These are phyloP conservation scores for Herpotrichia juniperi DNA, from an alignment of 2,329 filamentous ascomycete species.

Conservation along the genomic window DNA sequence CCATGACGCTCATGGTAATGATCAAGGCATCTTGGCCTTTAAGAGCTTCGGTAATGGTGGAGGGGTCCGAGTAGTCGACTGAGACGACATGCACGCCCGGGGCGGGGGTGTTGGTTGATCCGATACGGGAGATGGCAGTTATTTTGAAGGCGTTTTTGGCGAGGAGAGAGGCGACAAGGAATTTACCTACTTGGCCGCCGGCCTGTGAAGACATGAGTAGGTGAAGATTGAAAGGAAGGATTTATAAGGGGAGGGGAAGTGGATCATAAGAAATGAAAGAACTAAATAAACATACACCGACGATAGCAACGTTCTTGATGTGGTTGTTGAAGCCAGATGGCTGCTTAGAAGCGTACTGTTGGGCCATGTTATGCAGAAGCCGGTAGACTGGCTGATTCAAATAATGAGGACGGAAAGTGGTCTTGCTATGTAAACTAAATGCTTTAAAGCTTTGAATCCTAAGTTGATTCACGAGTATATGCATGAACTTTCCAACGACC, in stretches of 20 bases:
- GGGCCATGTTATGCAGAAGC: neutral
- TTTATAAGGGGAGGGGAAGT: too few species aligned
- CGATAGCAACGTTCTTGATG: slow-evolving; percentile 43
- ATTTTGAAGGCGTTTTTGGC: slow-evolving; percentile 37
- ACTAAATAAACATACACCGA: slow-evolving; percentile 37
- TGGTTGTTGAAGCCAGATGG: slow-evolving; percentile 18
- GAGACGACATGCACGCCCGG: slow-evolving; percentile 44
- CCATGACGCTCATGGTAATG: slow-evolving; percentile 36
- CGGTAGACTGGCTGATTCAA: neutral
- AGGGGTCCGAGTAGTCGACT: slow-evolving; percentile 47
- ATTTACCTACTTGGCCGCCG: slow-evolving; percentile 38
- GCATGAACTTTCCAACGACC: neutral
- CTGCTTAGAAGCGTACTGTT: slow-evolving; percentile 4
- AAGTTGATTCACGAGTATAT: neutral
- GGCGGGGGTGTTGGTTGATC: slow-evolving; percentile 50
- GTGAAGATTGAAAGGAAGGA: neutral
- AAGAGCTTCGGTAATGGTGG: slow-evolving; percentile 23
- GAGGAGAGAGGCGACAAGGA: slow-evolving; percentile 37
- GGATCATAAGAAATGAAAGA: too few species aligned
- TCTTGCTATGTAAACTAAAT: neutral
- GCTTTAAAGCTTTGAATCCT: neutral
- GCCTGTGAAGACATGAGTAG: slow-evolving; percentile 18
- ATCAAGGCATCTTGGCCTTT: slow-evolving; percentile 39
- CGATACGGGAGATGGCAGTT: slow-evolving; percentile 49
- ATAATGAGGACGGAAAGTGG: neutral